A percentile compares a stretch with the other conserved stretches of the same genome.
Conservation (phyloP, 495 filamentous ascomycete genomes). For the Penicillium antarcticum region DNA sequence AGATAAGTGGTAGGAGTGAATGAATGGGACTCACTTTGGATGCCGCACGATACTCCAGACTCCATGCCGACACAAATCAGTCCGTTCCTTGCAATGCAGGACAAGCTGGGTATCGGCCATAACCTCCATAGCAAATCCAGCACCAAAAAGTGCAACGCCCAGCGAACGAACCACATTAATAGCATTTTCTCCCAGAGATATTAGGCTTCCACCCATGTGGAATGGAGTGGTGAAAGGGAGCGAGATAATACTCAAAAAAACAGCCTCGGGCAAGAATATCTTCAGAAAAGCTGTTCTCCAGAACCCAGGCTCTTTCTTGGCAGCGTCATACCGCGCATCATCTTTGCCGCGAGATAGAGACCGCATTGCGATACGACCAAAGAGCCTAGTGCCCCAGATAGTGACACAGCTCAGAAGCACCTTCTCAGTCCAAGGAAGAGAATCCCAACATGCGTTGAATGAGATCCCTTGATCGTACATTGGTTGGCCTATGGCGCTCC, state of each 20-base stretch:
- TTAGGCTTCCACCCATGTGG: slow-evolving; percentile 16
- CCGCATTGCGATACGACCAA: slow-evolving; percentile 47
- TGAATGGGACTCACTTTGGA: slow-evolving; percentile 50
- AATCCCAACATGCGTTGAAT: slow-evolving; percentile 35
- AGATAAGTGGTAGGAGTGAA: background rate
- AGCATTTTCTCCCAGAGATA: slow-evolving; percentile 5
- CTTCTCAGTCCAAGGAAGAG: slow-evolving; percentile 47
- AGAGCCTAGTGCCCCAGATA: slow-evolving; percentile 51
- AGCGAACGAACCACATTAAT: slow-evolving; percentile 32
- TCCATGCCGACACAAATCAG: slow-evolving; percentile 44
- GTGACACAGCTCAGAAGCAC: slow-evolving; percentile 51
- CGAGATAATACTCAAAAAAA: slow-evolving; percentile 50
- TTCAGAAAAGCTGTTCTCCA: slow-evolving; percentile 51
- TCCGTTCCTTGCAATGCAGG: slow-evolving; percentile 29
- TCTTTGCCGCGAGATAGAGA: slow-evolving; percentile 46
- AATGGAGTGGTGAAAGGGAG: slow-evolving; percentile 55
- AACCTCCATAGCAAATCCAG: slow-evolving; percentile 51
- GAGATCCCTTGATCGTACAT: slow-evolving; percentile 38
- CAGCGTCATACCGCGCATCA: slow-evolving; percentile 49
- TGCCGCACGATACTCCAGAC: slow-evolving; percentile 60
- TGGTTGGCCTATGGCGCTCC: slow-evolving; percentile 49
- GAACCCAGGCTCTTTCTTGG: slow-evolving; percentile 48
- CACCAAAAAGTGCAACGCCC: slow-evolving; percentile 51
- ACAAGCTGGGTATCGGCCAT: slow-evolving; percentile 53
- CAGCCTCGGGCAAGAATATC: slow-evolving; percentile 50